Percentiles rank a stretch among this genome's conserved stretches.
These are phyloP conservation scores for Trametes elegans DNA, from an alignment of 768 basidiomycete species.

Conservation along the genomic window DNA sequence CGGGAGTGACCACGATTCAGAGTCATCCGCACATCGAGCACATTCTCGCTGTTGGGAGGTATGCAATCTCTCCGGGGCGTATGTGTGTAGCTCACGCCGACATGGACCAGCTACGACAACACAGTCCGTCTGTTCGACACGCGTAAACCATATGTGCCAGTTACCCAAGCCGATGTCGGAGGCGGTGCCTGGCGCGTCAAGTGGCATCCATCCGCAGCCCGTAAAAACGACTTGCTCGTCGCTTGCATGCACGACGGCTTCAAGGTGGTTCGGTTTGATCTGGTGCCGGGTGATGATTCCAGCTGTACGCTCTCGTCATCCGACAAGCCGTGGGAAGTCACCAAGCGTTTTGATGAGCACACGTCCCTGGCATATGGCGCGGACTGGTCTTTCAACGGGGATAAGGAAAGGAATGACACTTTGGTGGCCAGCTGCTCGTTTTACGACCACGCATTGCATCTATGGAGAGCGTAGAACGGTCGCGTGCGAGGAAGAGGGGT, in stretches of 20 bases:
- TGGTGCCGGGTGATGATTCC: not conserved
- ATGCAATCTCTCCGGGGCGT: too few species aligned
- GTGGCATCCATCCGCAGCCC: slow-evolving; percentile 80
- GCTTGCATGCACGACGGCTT: slow-evolving; percentile 99
- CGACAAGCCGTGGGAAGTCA: slow-evolving; percentile 35
- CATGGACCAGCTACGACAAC: slow-evolving; percentile 88
- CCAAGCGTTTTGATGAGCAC: slow-evolving; percentile 71
- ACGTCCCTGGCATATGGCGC: slow-evolving; percentile 86
- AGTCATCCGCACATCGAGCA: slow-evolving; percentile 78
- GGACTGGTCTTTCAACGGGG: slow-evolving; percentile 72
- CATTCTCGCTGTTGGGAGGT: slow-evolving; percentile 91
- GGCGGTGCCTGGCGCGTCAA: slow-evolving; percentile 96
- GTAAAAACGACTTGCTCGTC: slow-evolving; percentile 77
- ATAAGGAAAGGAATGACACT: slow-evolving; percentile 35
- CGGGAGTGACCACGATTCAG: slow-evolving; percentile 90
- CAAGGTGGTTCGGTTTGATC: slow-evolving; percentile 66
- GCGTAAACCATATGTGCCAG: slow-evolving; percentile 58
- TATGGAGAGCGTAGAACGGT: slow-evolving; percentile 64
- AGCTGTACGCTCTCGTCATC: not conserved
- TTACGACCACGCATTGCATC: slow-evolving; percentile 82
- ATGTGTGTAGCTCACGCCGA: too few species aligned
- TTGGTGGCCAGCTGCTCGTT: slow-evolving; percentile 90
- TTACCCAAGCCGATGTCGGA: slow-evolving; percentile 66
- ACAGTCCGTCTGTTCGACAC: slow-evolving; percentile 80
- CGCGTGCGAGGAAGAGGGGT: not conserved